These are phyloP conservation scores for Ceratobasidium sp. DNA, from an alignment of 1,284 basidiomycete genomes.

Conservation along the genomic window DNA sequence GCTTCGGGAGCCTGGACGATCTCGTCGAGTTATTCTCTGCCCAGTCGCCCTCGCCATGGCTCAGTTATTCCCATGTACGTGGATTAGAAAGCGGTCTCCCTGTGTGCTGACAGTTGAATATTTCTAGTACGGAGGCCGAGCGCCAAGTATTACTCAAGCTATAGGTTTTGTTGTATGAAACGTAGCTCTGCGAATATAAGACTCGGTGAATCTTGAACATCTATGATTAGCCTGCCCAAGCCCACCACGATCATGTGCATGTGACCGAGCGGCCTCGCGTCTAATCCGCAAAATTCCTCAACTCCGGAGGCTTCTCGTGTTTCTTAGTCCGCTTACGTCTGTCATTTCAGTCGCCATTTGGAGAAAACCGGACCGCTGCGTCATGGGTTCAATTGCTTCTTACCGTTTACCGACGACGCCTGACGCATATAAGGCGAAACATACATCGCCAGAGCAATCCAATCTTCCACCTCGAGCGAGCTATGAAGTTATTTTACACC, in stretches of 20 bases:
- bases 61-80: conserved; percentile 30
- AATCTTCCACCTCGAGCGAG: too few relatives aligned
- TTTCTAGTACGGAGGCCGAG: conserved; percentile 19
- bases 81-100: neutral
- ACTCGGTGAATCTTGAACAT: neutral
- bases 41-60: conserved; percentile 20
- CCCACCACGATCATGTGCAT: neutral
- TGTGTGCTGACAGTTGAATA: neutral
- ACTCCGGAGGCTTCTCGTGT: neutral
- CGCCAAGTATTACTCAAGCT: conserved; percentile 10
- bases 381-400: neutral
- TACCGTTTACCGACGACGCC: too few relatives aligned
- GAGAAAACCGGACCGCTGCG: conserved; percentile 3
- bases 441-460: too few relatives aligned
- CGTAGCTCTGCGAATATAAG: neutral
- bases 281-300: neutral
- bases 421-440: neutral
- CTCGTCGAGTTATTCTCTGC: conserved; percentile 13
- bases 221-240: neutral
- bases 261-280: neutral
- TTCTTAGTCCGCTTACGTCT: neutral
- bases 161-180: neutral
- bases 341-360: neutral
- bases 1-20: conserved; percentile 22
- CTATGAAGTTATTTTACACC: too few relatives aligned